Evolutionary conservation across 257 asterid species (phyloP).

Genomic region (Haberlea rhodopensis): DNA sequence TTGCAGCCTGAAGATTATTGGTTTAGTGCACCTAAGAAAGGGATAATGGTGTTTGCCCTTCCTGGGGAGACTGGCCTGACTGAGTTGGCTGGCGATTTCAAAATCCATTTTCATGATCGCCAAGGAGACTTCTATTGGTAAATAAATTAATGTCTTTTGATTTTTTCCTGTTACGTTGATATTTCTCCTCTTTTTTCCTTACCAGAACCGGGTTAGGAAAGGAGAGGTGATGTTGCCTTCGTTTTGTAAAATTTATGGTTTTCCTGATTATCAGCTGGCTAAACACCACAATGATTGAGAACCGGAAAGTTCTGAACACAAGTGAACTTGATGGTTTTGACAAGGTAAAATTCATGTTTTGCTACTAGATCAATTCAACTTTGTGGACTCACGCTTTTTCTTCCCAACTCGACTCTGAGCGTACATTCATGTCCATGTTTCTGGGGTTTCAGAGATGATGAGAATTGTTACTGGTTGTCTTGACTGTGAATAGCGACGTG

Average conservation of each 20-base stretch:
- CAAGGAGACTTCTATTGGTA: slow-evolving; percentile 99
- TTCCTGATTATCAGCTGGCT: slow-evolving; percentile 66
- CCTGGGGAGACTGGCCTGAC: slow-evolving; percentile 99
- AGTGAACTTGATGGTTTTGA: slow-evolving; percentile 95
- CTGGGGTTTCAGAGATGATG: background rate
- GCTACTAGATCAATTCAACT: background rate
- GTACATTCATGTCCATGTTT: background rate
- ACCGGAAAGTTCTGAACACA: slow-evolving; percentile 67
- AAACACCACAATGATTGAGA: slow-evolving; percentile 95
- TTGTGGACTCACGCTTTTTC: background rate
- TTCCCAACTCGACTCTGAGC: background rate
- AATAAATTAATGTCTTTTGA: background rate
- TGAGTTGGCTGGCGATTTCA: slow-evolving; percentile 89
- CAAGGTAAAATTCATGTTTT: slow-evolving; percentile 53
- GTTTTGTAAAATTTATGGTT: background rate
- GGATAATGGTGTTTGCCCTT: slow-evolving; percentile 95
- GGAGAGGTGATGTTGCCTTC: slow-evolving; percentile 7
- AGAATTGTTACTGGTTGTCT: background rate
- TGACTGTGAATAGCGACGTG: background rate
- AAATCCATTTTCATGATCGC: slow-evolving; percentile 91
- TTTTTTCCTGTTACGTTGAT: background rate
- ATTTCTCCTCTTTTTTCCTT: background rate
- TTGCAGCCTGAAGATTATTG: slow-evolving; percentile 93
- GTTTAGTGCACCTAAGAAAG: slow-evolving; percentile 95
- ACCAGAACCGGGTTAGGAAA: slow-evolving; percentile 7